These are phyloP conservation scores for Penicillium flavigenum DNA, from an alignment of 495 filamentous ascomycete species.

Conservation along the genomic window DNA sequence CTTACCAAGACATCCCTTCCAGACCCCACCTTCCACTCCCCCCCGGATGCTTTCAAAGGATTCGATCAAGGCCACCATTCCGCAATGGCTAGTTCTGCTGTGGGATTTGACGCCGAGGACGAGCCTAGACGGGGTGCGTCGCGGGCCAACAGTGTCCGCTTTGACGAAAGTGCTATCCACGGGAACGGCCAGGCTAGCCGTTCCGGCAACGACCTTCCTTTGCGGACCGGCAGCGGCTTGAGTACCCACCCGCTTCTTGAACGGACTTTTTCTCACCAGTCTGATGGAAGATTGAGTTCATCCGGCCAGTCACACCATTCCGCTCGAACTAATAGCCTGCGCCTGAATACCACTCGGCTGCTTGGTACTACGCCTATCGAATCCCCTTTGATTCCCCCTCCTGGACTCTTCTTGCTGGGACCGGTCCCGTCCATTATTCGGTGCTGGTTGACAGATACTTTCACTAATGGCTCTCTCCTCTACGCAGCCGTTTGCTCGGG, in stretches of 20 bases:
- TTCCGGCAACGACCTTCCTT: constrained; percentile 74
- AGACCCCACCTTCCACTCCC: constrained; percentile 74
- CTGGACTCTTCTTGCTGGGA: constrained; percentile 77
- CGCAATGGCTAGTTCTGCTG: constrained; percentile 58
- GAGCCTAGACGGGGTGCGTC: constrained; percentile 91
- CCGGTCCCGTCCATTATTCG: constrained; percentile 90
- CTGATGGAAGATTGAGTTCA: constrained; percentile 93
- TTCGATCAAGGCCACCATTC: constrained; percentile 80
- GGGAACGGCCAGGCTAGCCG: constrained; percentile 79
- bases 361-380: constrained; percentile 60
- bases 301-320: constrained; percentile 81
- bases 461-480: constrained; percentile 79
- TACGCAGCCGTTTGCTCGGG: constrained; percentile 93
- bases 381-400: constrained; percentile 72
- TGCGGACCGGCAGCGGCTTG: constrained; percentile 76
- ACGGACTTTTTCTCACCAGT: constrained; percentile 88
- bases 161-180: constrained; percentile 93
- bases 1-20: constrained; percentile 14
- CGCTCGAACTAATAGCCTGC: constrained; percentile 79
- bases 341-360: constrained; percentile 66
- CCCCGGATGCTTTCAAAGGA: constrained; percentile 74
- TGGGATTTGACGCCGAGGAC: constrained; percentile 84
- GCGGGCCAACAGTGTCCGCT: constrained; percentile 96
- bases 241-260: constrained; percentile 84
- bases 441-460: constrained; percentile 87